Percentiles rank a stretch among this genome's conserved stretches.
These are phyloP conservation scores for Takashimella koratensis DNA, from an alignment of 1,284 basidiomycete genomes.

Conservation along the genomic window DNA sequence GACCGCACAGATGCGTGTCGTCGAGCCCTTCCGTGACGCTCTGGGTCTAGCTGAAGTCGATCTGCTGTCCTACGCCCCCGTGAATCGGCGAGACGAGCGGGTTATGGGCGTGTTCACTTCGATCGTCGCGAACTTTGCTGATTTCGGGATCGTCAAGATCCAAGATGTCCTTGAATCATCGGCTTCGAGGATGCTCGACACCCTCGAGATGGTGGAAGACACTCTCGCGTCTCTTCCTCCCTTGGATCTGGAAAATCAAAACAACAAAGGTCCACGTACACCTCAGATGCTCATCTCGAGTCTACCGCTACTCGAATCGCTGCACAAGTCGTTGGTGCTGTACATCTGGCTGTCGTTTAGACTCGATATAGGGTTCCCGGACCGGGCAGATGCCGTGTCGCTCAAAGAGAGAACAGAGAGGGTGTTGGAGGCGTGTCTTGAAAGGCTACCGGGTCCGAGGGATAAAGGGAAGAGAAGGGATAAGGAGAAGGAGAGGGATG, in stretches of 20 bases:
- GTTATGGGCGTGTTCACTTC: constrained; percentile 44
- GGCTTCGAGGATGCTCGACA: constrained; percentile 50
- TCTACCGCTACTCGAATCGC: constrained; percentile 61
- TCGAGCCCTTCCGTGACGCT: constrained; percentile 51
- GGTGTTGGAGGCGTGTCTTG: constrained; percentile 57
- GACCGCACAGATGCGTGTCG: constrained; percentile 48
- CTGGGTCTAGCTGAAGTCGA: constrained; percentile 57
- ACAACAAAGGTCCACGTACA: constrained; percentile 10
- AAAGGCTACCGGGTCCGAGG: constrained; percentile 34
- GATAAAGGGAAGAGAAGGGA: constrained; percentile 21
- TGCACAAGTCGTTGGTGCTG: constrained; percentile 75
- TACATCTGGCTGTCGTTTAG: constrained; percentile 87
- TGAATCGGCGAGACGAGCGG: constrained; percentile 51
- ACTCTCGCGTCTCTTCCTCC: constrained; percentile 37
- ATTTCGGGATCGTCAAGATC: constrained; percentile 46
- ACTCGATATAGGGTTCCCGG: constrained; percentile 67
- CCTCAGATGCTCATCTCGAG: constrained; percentile 36
- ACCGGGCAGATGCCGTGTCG: constrained; percentile 55
- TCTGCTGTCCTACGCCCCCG: constrained; percentile 52
- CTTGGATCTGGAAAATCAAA: constrained; percentile 4
- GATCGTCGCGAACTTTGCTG: constrained; percentile 47
- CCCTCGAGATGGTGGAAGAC: constrained; percentile 53
- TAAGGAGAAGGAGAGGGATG: constrained; percentile 23
- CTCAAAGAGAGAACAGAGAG: constrained; percentile 66
- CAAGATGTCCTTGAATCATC: constrained; percentile 35